Conservation (phyloP, 176 grass and related monocot species). For the Lolium multiflorum region DNA sequence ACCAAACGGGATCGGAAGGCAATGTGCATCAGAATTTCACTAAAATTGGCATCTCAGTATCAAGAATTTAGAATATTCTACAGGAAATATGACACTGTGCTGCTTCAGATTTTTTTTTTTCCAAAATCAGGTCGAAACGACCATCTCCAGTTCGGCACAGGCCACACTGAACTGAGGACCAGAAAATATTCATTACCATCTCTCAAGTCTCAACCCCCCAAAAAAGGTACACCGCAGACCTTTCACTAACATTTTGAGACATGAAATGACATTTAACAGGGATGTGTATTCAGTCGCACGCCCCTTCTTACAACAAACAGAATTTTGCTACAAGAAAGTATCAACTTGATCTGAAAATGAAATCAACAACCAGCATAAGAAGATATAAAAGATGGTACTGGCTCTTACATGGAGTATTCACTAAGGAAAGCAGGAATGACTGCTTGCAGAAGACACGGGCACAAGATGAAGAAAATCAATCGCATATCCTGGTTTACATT, state of each 20-base stretch:
- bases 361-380: slow-evolving; percentile 3
- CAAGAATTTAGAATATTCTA: not conserved
- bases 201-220: too few species aligned
- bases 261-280: not conserved
- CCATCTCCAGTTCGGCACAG: not conserved
- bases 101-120: not conserved
- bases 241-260: too few species aligned
- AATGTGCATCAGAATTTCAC: not conserved
- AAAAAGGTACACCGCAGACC: too few species aligned
- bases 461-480: not conserved
- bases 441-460: not conserved
- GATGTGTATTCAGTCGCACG: too few species aligned
- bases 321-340: not conserved
- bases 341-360: not conserved
- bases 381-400: not conserved
- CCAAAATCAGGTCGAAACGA: not conserved
- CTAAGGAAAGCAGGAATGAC: not conserved
- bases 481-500: not conserved
- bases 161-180: not conserved
- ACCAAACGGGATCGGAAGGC: not conserved
- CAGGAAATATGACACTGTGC: not conserved
- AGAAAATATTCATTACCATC: not conserved
- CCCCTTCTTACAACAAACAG: too few species aligned
- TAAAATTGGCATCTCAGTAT: not conserved
- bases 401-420: not conserved